Evolutionary conservation across 768 basidiomycete species (phyloP).

Genomic region (Tricholoma hemisulphureum): DNA sequence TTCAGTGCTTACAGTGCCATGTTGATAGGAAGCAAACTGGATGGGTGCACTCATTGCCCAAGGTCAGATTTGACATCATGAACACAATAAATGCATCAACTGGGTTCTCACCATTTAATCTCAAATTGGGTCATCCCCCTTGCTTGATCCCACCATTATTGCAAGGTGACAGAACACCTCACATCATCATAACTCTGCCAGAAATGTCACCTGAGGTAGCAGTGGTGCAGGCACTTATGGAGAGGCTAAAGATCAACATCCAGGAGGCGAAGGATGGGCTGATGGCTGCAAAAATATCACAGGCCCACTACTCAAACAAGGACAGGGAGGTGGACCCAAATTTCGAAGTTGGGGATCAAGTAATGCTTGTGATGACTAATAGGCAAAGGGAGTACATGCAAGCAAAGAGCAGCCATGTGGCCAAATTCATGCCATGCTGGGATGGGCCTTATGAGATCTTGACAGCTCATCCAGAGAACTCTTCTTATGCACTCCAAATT

Average conservation of each 20-base stretch:
- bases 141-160: not conserved
- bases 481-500: not conserved
- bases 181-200: not conserved
- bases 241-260: not conserved
- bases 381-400: slow-evolving; percentile 19
- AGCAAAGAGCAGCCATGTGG: slow-evolving; percentile 18
- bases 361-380: slow-evolving; percentile 28
- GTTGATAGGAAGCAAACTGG: slow-evolving; percentile 30
- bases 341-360: slow-evolving; percentile 14
- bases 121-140: slow-evolving; percentile 18
- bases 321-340: not conserved
- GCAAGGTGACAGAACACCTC: too few species aligned
- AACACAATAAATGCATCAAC: slow-evolving; percentile 28
- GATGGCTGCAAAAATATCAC: too few species aligned
- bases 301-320: not conserved
- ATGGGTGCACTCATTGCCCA: slow-evolving; percentile 28
- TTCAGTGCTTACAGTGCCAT: slow-evolving; percentile 26
- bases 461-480: not conserved
- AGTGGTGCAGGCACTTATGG: not conserved
- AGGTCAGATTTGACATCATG: slow-evolving; percentile 32
- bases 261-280: not conserved
- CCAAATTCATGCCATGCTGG: not conserved
- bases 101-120: slow-evolving; percentile 30
- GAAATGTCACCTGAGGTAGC: not conserved
- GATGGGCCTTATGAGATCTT: not conserved